Evolutionary conservation across 495 filamentous ascomycete species (phyloP), one percentile per base, ranked within the genome.

Genomic region (Aspergillus bertholletiae): DNA sequence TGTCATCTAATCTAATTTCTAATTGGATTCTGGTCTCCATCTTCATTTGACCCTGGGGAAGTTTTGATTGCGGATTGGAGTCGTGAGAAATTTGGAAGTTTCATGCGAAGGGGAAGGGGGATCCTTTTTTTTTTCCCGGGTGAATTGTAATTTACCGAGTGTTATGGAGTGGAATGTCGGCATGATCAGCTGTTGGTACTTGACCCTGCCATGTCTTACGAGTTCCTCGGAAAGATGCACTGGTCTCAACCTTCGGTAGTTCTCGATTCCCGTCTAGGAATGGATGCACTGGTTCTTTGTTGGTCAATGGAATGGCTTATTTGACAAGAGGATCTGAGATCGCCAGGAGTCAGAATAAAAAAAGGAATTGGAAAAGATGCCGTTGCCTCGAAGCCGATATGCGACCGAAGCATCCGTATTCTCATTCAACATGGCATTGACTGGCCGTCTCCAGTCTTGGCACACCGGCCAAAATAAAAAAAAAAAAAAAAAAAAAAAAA

Each of bases 281-380:
- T 30, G 22, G 23, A 46, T 30, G 23, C 23, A 21, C 28, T 46
- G 22, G 15, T 17, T 12, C 37, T 34, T 51, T 22, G 32, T 51
- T 51, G 20, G 49, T 51, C 49, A 51, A 51, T 45, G 32, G 32
- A 39, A 41, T 7, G 28, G 39, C 23, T 48, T 43, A 57, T 28
- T 49, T 40, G n/a, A 46, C 49, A 34, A 37, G n/a, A 21, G 46
- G 24, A 53, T 54, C 51, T 58, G 51, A 57, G 55, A 58, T 58
- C 56, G 51, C 56, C 56, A 58, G 56, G 56, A 58, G 50, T 49
- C 56, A 58, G 56, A 58, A 58, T 40, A 45, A 58, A 54, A 56
- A 50, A 12, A 44, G 51, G 39, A 54, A 40, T 37, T 20, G 44
- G n/a, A n/a, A 46, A 46, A 58, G 46, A 58, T 41, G 52, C 52